These are phyloP conservation scores for Exophiala bonariae DNA, from an alignment of 2,329 filamentous ascomycete species.

Conservation along the genomic window DNA sequence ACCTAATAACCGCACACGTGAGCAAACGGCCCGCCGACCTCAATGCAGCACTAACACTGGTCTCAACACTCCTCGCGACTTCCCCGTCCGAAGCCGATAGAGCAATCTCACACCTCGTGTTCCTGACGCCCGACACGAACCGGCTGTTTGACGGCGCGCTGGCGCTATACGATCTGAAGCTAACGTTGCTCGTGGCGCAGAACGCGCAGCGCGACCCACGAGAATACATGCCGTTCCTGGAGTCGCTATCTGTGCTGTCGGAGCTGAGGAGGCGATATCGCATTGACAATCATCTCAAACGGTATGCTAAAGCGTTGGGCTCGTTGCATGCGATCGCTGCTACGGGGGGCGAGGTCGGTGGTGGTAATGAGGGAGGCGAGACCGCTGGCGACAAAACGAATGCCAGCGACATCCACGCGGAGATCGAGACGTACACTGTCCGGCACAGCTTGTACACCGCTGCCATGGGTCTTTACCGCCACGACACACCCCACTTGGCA, in stretches of 20 bases:
- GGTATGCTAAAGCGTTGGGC: conserved; percentile 71
- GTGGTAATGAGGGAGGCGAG: too few relatives aligned
- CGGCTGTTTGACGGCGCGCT: conserved; percentile 86
- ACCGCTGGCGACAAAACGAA: too few relatives aligned
- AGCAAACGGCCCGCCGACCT: conserved; percentile 91
- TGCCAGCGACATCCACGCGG: conserved; percentile 57
- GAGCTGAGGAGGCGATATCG: conserved; percentile 72
- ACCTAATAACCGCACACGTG: conserved; percentile 90
- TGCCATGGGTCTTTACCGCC: conserved; percentile 80
- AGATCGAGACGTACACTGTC: conserved; percentile 73
- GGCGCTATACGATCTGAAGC: conserved; percentile 86
- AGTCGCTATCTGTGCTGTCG: conserved; percentile 75
- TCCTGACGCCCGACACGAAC: conserved; percentile 83
- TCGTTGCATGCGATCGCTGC: conserved; percentile 75
- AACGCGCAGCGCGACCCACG: conserved; percentile 93
- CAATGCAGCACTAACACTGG: conserved; percentile 77
- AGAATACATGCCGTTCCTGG: conserved; percentile 93
- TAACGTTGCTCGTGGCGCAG: conserved; percentile 87
- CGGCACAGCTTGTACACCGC: conserved; percentile 78
- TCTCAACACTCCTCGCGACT: conserved; percentile 65
- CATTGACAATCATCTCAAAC: conserved; percentile 84
- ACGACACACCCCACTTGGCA: conserved; percentile 67
- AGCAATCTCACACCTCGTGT: conserved; percentile 95
- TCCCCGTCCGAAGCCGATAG: conserved; percentile 71
- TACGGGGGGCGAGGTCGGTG: too few relatives aligned